Evolutionary conservation across 305 asterid genomes (phyloP).

Genomic region (Fraxinus greggii): DNA sequence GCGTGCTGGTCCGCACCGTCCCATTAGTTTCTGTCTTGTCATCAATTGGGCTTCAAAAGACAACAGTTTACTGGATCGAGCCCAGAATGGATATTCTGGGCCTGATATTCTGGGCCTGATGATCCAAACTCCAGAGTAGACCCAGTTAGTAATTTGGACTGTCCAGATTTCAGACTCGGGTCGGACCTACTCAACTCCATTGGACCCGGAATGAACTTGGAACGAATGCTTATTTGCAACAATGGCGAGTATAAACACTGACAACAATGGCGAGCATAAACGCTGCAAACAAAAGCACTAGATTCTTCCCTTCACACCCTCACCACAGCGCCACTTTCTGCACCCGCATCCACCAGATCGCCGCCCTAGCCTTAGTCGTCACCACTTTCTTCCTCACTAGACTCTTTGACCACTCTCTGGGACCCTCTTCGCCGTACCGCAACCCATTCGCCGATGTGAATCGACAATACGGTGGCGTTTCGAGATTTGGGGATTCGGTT

Average conservation of each 20-base stretch:
- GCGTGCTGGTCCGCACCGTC: background rate
- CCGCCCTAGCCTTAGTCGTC: conserved; percentile 60
- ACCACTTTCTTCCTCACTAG: conserved; percentile 81
- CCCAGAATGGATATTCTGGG: background rate
- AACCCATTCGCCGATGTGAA: conserved; percentile 23
- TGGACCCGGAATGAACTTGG: background rate
- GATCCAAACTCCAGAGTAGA: background rate
- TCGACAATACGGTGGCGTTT: conserved; percentile 29
- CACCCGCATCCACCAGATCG: conserved; percentile 83
- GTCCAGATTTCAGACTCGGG: background rate
- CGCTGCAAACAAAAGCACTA: conserved; percentile 43
- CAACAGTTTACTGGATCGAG: background rate
- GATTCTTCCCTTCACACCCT: conserved; percentile 33
- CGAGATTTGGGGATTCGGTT: conserved; percentile 19
- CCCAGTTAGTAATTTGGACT: background rate
- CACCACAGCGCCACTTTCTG: conserved; percentile 37
- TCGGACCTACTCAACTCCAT: background rate
- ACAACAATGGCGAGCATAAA: conserved; percentile 51
- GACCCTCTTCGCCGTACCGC: conserved; percentile 31
- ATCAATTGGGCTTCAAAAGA: background rate
- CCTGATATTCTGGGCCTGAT: background rate
- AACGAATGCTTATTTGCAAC: background rate
- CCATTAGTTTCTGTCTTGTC: background rate
- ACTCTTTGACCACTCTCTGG: conserved; percentile 55
- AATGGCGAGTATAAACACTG: background rate